Base-by-base conservation (phyloP, 2,329 filamentous ascomycete genomes). In the Helotiales sp. region DNA sequence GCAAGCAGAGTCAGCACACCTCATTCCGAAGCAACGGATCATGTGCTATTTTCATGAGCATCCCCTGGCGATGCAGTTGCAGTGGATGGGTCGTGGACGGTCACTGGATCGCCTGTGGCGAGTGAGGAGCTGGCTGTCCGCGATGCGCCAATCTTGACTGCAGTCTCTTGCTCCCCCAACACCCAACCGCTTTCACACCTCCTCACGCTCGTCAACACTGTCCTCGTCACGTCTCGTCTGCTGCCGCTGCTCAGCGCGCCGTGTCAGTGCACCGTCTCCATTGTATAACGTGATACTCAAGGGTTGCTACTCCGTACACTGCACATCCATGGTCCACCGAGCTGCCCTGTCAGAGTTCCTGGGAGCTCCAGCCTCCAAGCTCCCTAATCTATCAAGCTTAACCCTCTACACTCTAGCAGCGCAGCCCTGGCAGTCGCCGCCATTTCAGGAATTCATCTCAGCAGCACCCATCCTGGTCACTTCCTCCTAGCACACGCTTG, bases 211-310 rank as follows among this genome's bases (percentile, higher is more conserved):
- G 17, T 42, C 38, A 10, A 42, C 13, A 25, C 40, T 25, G 38
- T 24, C 2, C 38, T 42, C n/a, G n/a, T n/a, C n/a, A n/a, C n/a
- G n/a, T n/a, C 9, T 19, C 17, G 19, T 42, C 19, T 42, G 10
- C 40, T 44, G 40, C 40, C 38, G 38, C 6, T 22, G 38, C 34
- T n/a, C 34, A 36, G 7, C 13, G 34, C 15, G 10, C 34, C 7
- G 36, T 22, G 5, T 27, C 51, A 51, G 50, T 24, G 25, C 36
- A 34, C 49, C 46, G 46, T 49, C 13, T 29, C 31, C 51, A 55
- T 59, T 57, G 53, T 60, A 66, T 63, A 67, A 66, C 62, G 64
- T 66, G 64, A 64, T 67, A 54, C 46, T 55, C 62, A 60, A 54
- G 63, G 66, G 56, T 53, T 38, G 31, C 31, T 15, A 9, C 9